Evolutionary conservation across 768 basidiomycete genomes (phyloP).

Genomic region (Cyclocybe cylindracea): DNA sequence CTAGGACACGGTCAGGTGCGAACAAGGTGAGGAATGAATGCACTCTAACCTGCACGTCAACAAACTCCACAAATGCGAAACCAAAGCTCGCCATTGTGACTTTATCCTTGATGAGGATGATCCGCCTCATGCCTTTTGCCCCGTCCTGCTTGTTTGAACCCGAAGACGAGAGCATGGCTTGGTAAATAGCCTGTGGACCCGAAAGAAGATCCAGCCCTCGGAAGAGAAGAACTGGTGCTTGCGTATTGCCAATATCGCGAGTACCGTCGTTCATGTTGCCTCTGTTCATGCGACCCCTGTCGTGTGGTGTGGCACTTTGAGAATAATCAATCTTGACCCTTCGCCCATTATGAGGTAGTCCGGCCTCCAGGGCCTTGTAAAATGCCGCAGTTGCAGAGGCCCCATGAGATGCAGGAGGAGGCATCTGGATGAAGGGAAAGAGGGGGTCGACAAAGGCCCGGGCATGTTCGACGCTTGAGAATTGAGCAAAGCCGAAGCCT

Average conservation of each 20-base stretch:
- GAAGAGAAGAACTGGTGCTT: constrained; percentile 82
- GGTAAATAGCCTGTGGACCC: constrained; percentile 83
- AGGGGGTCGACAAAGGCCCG: constrained; percentile 88
- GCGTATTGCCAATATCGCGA: constrained; percentile 89
- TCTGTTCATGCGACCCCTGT: constrained; percentile 57
- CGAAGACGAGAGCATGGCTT: constrained; percentile 80
- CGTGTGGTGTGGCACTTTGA: constrained; percentile 75
- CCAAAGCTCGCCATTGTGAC: constrained; percentile 88
- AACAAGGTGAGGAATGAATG: neutral
- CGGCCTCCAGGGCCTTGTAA: constrained; percentile 74
- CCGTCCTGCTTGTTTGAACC: constrained; percentile 71
- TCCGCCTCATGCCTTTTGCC: constrained; percentile 83
- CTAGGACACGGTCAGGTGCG: constrained; percentile 35
- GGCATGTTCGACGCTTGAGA: constrained; percentile 82
- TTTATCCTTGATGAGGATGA: constrained; percentile 89
- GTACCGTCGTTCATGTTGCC: constrained; percentile 89
- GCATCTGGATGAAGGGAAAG: constrained; percentile 90
- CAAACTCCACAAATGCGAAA: constrained; percentile 92
- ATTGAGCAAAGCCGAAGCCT: constrained; percentile 97
- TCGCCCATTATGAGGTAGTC: constrained; percentile 73
- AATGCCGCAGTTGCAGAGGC: constrained; percentile 72
- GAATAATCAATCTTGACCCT: constrained; percentile 97
- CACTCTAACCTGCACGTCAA: constrained; percentile 72
- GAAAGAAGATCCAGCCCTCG: constrained; percentile 89
- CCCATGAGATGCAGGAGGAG: constrained; percentile 88